These are phyloP conservation scores for Cruciata laevipes DNA, from an alignment of 257 asterid genomes.

Conservation along the genomic window DNA sequence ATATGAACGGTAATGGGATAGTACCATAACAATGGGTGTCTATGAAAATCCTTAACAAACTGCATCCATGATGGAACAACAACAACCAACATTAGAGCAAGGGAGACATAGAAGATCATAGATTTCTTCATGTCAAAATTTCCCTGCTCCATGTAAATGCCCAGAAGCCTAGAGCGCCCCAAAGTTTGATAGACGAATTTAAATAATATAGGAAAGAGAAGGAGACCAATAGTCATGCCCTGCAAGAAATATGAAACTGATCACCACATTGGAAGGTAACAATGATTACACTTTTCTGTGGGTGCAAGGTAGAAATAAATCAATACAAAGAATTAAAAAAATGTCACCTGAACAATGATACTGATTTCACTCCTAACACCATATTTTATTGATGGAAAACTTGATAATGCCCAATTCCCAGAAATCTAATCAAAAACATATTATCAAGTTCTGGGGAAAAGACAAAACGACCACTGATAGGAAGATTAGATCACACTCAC, in stretches of 20 bases:
- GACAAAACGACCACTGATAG: constrained; percentile 2
- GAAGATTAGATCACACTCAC: constrained; percentile 37
- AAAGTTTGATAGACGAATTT: constrained; percentile 36
- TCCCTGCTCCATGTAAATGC: constrained; percentile 22
- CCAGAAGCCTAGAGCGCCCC: constrained; percentile 29
- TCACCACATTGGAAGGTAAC: neutral
- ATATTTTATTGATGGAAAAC: constrained; percentile 23
- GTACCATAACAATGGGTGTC: constrained; percentile 79
- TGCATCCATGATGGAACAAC: constrained; percentile 89
- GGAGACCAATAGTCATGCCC: constrained; percentile 74
- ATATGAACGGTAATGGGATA: neutral
- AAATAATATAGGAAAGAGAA: constrained; percentile 57
- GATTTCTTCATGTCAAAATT: constrained; percentile 50
- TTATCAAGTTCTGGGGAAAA: neutral
- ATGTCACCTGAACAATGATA: constrained; percentile 76
- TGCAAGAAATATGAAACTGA: constrained; percentile 30
- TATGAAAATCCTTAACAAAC: constrained; percentile 56
- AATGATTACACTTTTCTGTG: too few relatives aligned
- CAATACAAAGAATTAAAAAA: constrained; percentile 5
- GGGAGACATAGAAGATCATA: constrained; percentile 48
- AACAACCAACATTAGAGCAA: constrained; percentile 37
- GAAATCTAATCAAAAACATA: constrained; percentile 41
- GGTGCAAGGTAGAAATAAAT: neutral
- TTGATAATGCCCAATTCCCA: constrained; percentile 30
- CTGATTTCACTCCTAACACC: constrained; percentile 70